Percentiles rank a stretch among this genome's conserved stretches.
phyloP scores from a whole-genome alignment of 352 stramenopile genomes.

The Globisporangium lucens region DNA sequence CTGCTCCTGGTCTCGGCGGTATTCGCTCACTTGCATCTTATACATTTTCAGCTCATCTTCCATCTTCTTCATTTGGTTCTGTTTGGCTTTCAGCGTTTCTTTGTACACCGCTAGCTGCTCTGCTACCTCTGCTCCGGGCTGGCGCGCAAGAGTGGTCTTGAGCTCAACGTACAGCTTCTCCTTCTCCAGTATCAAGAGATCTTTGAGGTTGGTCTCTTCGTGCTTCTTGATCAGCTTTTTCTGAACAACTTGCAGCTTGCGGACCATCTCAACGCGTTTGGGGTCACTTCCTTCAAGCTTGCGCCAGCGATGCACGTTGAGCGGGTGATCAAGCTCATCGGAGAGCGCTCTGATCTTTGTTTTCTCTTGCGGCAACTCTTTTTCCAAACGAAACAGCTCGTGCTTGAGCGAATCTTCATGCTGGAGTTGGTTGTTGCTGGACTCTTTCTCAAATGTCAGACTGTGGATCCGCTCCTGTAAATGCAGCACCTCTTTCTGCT shows the following conservation, averaged over 20 bases:
- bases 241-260: conserved; percentile 87
- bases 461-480: conserved; percentile 60
- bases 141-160: conserved; percentile 84
- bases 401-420: conserved; percentile 57
- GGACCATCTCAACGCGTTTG: conserved; percentile 85
- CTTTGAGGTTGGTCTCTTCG: conserved; percentile 64
- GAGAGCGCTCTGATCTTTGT: conserved; percentile 86
- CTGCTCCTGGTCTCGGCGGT: conserved; percentile 57
- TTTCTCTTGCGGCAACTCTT: conserved; percentile 77
- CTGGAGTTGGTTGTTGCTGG: conserved; percentile 60
- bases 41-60: conserved; percentile 92
- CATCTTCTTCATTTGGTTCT: conserved; percentile 79
- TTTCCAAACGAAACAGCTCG: conserved; percentile 64
- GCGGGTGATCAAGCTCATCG: conserved; percentile 87
- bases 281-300: conserved; percentile 89
- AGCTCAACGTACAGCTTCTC: conserved; percentile 92
- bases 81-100: conserved; percentile 86
- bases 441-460: conserved; percentile 52
- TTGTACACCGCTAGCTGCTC: conserved; percentile 88
- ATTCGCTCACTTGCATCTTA: conserved; percentile 89
- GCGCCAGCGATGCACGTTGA: conserved; percentile 92
- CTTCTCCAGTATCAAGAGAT: conserved; percentile 80
- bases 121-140: conserved; percentile 83
- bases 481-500: conserved; percentile 47
- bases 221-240: conserved; percentile 82